A percentile compares a stretch with the other conserved stretches of the same genome.
These are phyloP conservation scores for Saturnispora besseyi DNA, from an alignment of 805 yeast genomes.

Conservation along the genomic window DNA sequence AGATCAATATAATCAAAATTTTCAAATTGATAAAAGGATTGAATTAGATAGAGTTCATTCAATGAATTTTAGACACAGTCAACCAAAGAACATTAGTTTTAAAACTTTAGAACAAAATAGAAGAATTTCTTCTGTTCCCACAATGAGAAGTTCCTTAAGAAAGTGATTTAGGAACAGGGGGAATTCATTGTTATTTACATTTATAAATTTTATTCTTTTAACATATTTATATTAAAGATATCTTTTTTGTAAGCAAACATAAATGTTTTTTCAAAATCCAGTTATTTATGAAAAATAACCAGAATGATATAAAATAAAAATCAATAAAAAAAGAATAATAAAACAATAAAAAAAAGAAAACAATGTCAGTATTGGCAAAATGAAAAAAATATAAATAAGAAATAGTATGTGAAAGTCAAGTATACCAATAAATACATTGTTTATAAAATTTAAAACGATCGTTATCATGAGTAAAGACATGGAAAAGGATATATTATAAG, in stretches of 20 bases:
- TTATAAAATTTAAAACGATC: not conserved
- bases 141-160: conserved; percentile 11
- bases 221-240: not conserved
- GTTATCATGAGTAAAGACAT: not conserved
- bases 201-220: not conserved
- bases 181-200: not conserved
- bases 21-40: conserved; percentile 21
- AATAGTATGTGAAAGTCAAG: not conserved
- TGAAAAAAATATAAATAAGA: not conserved
- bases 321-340: not conserved
- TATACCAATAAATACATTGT: not conserved
- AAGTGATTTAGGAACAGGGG: not conserved
- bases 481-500: not conserved
- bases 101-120: conserved; percentile 1
- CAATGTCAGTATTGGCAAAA: not conserved
- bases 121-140: conserved; percentile 6
- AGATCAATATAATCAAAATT: conserved; percentile 25
- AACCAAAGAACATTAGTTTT: conserved; percentile 15
- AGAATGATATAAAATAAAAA: not conserved
- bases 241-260: not conserved
- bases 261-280: not conserved
- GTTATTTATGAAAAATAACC: not conserved
- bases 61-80: conserved; percentile 23
- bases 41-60: conserved; percentile 23
- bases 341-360: not conserved